These are phyloP conservation scores for Termitomyces sp. DNA, from an alignment of 1,284 basidiomycete species.

Conservation along the genomic window DNA sequence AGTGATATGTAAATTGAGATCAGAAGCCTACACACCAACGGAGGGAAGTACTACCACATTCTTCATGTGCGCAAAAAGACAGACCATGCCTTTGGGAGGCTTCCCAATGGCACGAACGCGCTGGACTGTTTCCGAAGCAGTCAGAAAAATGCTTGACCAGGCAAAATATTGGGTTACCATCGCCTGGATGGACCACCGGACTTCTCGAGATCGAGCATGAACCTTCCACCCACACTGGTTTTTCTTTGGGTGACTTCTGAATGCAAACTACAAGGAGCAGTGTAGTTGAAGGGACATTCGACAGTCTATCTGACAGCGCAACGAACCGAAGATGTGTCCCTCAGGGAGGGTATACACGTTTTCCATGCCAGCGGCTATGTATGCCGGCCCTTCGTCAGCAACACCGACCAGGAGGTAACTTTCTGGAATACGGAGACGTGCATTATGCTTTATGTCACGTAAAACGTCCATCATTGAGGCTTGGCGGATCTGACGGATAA, in stretches of 20 bases:
- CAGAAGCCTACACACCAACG: slow-evolving; percentile 37
- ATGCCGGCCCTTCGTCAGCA: slow-evolving; percentile 71
- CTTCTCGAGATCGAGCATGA: slow-evolving; percentile 59
- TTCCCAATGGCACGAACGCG: slow-evolving; percentile 66
- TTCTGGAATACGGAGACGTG: slow-evolving; percentile 64
- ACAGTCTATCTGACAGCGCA: neutral
- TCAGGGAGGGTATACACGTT: slow-evolving; percentile 50
- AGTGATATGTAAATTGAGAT: neutral
- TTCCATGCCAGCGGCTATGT: slow-evolving; percentile 40
- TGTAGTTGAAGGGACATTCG: slow-evolving; percentile 24
- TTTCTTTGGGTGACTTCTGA: slow-evolving; percentile 38
- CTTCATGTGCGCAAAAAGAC: slow-evolving; percentile 56
- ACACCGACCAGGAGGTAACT: slow-evolving; percentile 69
- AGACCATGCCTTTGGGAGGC: slow-evolving; percentile 52
- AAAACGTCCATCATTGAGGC: slow-evolving; percentile 59
- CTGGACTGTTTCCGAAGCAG: slow-evolving; percentile 43
- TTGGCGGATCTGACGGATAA: slow-evolving; percentile 49
- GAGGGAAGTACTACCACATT: slow-evolving; percentile 74
- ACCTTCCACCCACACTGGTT: slow-evolving; percentile 51
- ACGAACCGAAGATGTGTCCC: slow-evolving; percentile 57
- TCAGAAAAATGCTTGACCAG: neutral
- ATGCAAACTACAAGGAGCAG: slow-evolving; percentile 32
- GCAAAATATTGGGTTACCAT: slow-evolving; percentile 37
- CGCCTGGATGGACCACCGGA: slow-evolving; percentile 69
- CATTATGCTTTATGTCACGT: slow-evolving; percentile 66